These are phyloP conservation scores for Protomyces inundatus DNA, from an alignment of 1,139 yeast genomes.

Conservation along the genomic window DNA sequence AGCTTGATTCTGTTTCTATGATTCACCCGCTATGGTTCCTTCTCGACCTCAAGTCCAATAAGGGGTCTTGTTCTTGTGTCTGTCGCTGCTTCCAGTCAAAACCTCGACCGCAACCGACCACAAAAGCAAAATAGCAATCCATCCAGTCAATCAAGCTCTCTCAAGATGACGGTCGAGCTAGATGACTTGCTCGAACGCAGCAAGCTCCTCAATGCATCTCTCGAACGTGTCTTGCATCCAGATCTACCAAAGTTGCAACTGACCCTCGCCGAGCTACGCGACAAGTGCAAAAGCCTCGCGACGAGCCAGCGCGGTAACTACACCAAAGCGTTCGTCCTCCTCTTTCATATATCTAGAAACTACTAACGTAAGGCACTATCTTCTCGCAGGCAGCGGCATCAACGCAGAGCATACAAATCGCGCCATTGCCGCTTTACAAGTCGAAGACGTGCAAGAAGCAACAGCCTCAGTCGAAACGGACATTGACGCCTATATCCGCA, in stretches of 20 bases:
- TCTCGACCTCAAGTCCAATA: too few relatives aligned
- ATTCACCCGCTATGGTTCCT: too few relatives aligned
- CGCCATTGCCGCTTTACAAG: constrained; percentile 44
- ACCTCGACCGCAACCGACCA: not conserved
- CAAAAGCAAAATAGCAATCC: not conserved
- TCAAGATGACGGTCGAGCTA: not conserved
- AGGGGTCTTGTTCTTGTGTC: too few relatives aligned
- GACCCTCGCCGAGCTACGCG: constrained; percentile 3
- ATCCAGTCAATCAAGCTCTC: too few relatives aligned
- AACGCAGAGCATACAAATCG: constrained; percentile 80
- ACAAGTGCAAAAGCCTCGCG: not conserved
- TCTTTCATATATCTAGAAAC: not conserved
- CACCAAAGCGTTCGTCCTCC: not conserved
- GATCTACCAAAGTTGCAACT: not conserved
- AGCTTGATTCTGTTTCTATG: too few relatives aligned
- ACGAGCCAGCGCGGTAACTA: not conserved
- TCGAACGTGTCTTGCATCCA: constrained; percentile 3
- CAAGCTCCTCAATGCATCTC: not conserved
- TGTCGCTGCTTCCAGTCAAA: not conserved
- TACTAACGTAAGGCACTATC: constrained; percentile 49
- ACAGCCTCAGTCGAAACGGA: constrained; percentile 35
- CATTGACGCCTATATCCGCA: constrained; percentile 44
- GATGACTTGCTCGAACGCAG: not conserved
- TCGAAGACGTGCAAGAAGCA: constrained; percentile 36
- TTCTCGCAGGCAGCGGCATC: constrained; percentile 83